Evolutionary conservation across 176 grass and related monocot species (phyloP).

Genomic region (Puya raimondii): DNA sequence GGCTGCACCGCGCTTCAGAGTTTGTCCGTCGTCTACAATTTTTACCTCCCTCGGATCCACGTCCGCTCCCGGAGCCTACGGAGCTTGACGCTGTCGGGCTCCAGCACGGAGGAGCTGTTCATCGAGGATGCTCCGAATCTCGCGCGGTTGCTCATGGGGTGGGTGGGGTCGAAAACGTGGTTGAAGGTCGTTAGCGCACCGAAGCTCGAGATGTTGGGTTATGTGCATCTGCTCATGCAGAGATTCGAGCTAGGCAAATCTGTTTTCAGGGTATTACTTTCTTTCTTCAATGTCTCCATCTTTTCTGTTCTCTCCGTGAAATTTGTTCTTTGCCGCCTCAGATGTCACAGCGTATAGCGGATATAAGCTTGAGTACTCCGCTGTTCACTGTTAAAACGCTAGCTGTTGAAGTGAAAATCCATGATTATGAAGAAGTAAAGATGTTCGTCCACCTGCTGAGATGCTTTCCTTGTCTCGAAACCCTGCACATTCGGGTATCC

Average conservation of each 20-base stretch:
- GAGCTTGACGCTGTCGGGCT: slow-evolving; percentile 11
- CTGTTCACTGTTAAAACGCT: slow-evolving; percentile 35
- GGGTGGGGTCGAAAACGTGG: background rate
- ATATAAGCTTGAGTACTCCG: slow-evolving; percentile 34
- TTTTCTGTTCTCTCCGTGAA: background rate
- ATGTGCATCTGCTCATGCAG: slow-evolving; percentile 17
- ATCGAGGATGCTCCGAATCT: slow-evolving; percentile 25
- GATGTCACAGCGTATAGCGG: slow-evolving; percentile 26
- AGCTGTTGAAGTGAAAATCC: slow-evolving; percentile 34
- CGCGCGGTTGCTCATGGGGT: slow-evolving; percentile 11
- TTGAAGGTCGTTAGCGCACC: slow-evolving; percentile 17
- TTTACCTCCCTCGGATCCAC: slow-evolving; percentile 14
- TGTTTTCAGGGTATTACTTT: slow-evolving; percentile 14
- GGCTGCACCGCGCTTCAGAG: slow-evolving; percentile 22
- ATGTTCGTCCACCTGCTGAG: slow-evolving; percentile 32
- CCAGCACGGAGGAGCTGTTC: background rate
- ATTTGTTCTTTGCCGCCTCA: background rate
- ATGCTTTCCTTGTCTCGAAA: slow-evolving; percentile 50
- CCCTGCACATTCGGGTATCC: slow-evolving; percentile 38
- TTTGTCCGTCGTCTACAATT: slow-evolving; percentile 23
- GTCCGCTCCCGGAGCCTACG: slow-evolving; percentile 11
- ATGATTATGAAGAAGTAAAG: slow-evolving; percentile 36
- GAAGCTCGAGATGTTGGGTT: slow-evolving; percentile 24
- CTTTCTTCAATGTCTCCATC: no score
- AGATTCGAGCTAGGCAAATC: slow-evolving; percentile 19